A percentile compares a stretch with the other conserved stretches of the same genome.
phyloP scores from a whole-genome alignment of 1,284 basidiomycete species.

The Lentinus polychrous region DNA sequence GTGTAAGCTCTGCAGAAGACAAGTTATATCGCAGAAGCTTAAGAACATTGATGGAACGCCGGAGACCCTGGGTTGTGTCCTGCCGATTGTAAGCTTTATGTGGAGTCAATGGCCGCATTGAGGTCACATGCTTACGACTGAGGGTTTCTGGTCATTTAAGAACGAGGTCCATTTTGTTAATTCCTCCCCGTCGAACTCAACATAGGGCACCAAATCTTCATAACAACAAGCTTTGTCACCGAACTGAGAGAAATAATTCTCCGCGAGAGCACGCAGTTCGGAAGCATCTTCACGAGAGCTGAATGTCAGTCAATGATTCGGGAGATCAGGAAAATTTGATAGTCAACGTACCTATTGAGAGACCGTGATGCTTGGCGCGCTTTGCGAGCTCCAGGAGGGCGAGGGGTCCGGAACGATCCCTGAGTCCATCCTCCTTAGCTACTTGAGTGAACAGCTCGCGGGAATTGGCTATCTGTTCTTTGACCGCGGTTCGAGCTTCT shows the following conservation, averaged over 20 bases:
- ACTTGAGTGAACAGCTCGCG: conserved; percentile 50
- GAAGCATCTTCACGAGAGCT: conserved; percentile 23
- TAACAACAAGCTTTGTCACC: conserved; percentile 81
- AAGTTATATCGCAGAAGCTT: conserved; percentile 65
- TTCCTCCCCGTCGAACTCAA: conserved; percentile 40
- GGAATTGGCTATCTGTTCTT: conserved; percentile 36
- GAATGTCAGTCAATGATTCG: conserved; percentile 33
- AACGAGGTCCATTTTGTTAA: conserved; percentile 48
- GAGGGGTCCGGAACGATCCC: conserved; percentile 66
- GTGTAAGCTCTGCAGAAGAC: conserved; percentile 36
- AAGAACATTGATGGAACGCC: conserved; percentile 60
- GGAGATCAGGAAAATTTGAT: neutral
- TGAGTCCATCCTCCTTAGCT: conserved; percentile 53
- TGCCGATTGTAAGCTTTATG: conserved; percentile 18
- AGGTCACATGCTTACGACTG: conserved; percentile 25
- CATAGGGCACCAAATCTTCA: conserved; percentile 74
- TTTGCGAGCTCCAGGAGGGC: conserved; percentile 69
- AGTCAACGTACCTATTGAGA: conserved; percentile 36
- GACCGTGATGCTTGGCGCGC: conserved; percentile 39
- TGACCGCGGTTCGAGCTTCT: conserved; percentile 29
- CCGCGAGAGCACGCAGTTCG: conserved; percentile 31
- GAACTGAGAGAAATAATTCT: conserved; percentile 66
- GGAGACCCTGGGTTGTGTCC: conserved; percentile 43
- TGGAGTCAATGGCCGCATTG: conserved; percentile 1
- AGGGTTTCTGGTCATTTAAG: conserved; percentile 39